Evolutionary conservation across 805 yeast genomes (phyloP).

Genomic region (Metschnikowia shivogae): DNA sequence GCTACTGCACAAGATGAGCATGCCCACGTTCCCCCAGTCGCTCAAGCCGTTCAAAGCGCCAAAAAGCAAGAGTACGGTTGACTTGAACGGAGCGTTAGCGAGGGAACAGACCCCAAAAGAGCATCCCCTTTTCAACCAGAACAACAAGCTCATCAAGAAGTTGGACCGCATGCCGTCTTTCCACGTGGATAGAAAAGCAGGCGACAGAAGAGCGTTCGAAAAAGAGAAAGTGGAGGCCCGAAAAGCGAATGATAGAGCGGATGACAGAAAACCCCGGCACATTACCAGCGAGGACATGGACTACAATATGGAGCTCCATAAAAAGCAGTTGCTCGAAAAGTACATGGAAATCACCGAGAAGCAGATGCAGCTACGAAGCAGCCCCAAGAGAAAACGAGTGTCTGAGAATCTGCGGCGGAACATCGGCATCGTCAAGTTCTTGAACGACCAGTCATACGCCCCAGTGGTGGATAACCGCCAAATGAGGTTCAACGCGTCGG

Average conservation of each 20-base stretch:
- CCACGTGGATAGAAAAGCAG: conserved; percentile 18
- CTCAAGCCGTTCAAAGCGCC: conserved; percentile 15
- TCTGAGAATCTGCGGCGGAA: conserved; percentile 3
- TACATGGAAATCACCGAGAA: conserved; percentile 28
- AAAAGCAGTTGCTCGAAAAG: conserved; percentile 28
- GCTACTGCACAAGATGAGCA: conserved; percentile 17
- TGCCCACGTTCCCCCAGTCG: conserved; percentile 20
- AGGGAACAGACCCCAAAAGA: conserved; percentile 9
- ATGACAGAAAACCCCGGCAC: background rate
- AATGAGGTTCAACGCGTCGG: conserved; percentile 52
- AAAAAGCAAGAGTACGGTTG: conserved; percentile 34
- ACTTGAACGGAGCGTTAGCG: conserved; percentile 18
- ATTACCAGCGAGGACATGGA: conserved; percentile 9
- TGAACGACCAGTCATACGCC: conserved; percentile 21
- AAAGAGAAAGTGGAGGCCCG: background rate
- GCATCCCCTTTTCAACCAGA: conserved; percentile 30
- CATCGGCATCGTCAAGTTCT: conserved; percentile 30
- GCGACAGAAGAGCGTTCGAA: background rate
- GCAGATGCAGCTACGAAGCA: conserved; percentile 15
- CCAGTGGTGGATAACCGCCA: conserved; percentile 19
- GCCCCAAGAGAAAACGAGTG: conserved; percentile 11
- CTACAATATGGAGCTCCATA: conserved; percentile 20
- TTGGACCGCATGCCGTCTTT: conserved; percentile 42
- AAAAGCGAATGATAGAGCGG: background rate
- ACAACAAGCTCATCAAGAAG: conserved; percentile 32